Evolutionary conservation across 2,329 filamentous ascomycete species (phyloP), one percentile per base, ranked within the genome.

Genomic region (Lizonia empirigonia): DNA sequence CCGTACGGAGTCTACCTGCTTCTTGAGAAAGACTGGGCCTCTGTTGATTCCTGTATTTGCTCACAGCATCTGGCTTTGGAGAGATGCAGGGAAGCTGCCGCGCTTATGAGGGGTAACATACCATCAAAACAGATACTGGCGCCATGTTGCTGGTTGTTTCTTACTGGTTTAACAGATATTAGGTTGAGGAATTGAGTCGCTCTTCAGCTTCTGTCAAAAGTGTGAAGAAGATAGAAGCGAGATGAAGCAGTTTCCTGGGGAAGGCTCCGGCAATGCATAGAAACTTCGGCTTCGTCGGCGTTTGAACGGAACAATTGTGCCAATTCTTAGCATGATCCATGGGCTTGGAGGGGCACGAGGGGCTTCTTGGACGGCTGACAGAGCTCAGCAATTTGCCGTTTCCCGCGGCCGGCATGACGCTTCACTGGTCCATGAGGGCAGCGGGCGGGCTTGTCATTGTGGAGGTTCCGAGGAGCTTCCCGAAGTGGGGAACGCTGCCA

Each of bases 91-190:
- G 56, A 53, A 55, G 39, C 24, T 22, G 22, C 15, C 13, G 33
- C n/a, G 37, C 49, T 10, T 26, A 35, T 47, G 49, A 38, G 49
- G 42, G 49, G 58, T 46, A 60, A 50, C 56, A 45, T 56, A 75
- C 77, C 78, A 80, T 80, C 53, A 76, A 71, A 51, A 80, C 78
- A 64, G 79, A 75, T 60, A 76, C 69, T 35, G 78, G 78, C 22
- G 77, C 77, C 78, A 80, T 80, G 53, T 42, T 68, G 60, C 20
- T 39, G n/a, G 44, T 29, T 53, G 19, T 45, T 44, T 13, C 13
- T 33, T 46, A 16, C 7, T 44, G 35, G 7, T 26, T 34, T n/a
- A 45, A 24, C 32, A 13, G 32, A 10, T 35, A 32, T n/a, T 7
- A 12, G 26, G 2, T 19, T 24, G 35, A 10, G 50, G 50, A 56